Base-by-base conservation (phyloP, 345 rosid species). In the Eucalyptus regnans region DNA sequence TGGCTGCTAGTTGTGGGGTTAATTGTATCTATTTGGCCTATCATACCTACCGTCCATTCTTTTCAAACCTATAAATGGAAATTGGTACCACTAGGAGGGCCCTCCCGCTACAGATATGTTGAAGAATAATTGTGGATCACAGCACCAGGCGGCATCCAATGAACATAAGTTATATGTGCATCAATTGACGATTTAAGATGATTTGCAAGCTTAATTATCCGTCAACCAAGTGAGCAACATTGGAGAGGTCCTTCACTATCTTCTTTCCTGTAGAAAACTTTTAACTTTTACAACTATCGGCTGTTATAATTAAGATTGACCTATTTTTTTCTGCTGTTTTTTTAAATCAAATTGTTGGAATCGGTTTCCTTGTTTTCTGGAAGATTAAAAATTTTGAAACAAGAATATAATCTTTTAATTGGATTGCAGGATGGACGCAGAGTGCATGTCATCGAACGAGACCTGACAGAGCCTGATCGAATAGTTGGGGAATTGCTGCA, bases 401-500 rank as follows among this genome's bases (percentile, higher is more conserved):
- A 37, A 54, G 18, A 33, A 60, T 86, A 48, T 87, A 68, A 89
- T 90, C 27, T 37, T 89, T 22, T 64, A 87, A 64, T 52, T 60
- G 91, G 86, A 10, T 22, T 89, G 91, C 90, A 96, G 98, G 98
- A 96, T 89, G 95, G 96, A 12, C 95, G 97, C 7, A 89, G 93
- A 88, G 98, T 96, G 86, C 96, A 88, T 58, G 95, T 96, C 88
- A 93, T 96, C 81, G 98, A 96, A 89, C 91, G 98, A 89, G 98
- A 96, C 88, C 92, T 95, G 90, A 89, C 93, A 0, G 96, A 94
- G 94, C 98, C 96, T 23, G 96, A 95, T 89, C 93, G 98, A 16
- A 95, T 96, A 83, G 98, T 95, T 87, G 98, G 98, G 12, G 98
- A 96, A 90, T 89, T 96, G 86, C 94, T 96, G 50, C 98, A 96